Evolutionary conservation across 2,329 filamentous ascomycete genomes (phyloP).

Genomic region (Trichophyton schoenleinii): DNA sequence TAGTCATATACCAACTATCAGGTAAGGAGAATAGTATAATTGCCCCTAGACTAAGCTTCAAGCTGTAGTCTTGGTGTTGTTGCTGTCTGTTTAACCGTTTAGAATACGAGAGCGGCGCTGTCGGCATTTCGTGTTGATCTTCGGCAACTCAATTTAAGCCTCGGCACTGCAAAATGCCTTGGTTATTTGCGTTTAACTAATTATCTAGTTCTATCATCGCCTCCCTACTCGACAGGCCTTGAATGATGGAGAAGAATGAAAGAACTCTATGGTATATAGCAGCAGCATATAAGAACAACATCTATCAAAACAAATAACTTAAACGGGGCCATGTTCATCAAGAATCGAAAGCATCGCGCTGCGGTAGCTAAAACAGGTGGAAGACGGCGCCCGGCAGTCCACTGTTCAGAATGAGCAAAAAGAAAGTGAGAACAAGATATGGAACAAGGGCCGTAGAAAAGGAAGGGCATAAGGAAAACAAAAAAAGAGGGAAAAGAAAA

Average conservation of each 20-base stretch:
- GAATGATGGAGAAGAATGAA: background rate
- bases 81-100: background rate
- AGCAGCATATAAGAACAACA: background rate
- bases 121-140: background rate
- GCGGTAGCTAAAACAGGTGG: background rate
- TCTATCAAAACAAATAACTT: background rate
- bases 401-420: background rate
- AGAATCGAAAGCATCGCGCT: background rate
- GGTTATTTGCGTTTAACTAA: background rate
- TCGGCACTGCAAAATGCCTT: background rate
- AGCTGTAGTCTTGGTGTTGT: background rate
- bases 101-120: background rate
- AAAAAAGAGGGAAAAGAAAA: background rate
- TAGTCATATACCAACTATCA: background rate
- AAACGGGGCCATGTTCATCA: background rate
- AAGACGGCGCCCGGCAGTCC: background rate
- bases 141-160: background rate
- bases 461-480: background rate
- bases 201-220: background rate
- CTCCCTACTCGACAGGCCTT: background rate
- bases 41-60: background rate
- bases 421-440: background rate
- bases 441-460: background rate
- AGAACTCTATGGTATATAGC: background rate
- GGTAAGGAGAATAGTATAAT: background rate